Base-by-base conservation (phyloP, 176 grass and related monocot species). In the Chrysopogon serrulatus region DNA sequence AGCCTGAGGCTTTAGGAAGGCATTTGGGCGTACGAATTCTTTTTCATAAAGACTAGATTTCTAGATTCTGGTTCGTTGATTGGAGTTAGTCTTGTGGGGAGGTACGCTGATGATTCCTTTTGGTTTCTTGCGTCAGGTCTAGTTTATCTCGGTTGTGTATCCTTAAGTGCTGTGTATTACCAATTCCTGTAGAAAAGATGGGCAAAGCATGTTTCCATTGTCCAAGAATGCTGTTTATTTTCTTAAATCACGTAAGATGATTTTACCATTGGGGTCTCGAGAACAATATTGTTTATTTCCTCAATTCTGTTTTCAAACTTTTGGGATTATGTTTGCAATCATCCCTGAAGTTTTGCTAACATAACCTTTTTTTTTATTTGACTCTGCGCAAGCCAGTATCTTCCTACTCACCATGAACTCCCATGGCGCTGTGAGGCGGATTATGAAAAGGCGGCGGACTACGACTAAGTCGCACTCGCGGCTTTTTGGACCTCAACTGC, bases 401-500 rank as follows among this genome's bases (percentile, higher is more conserved):
- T 83, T 69, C 14, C 14, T 60, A 60, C 51, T 60, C 60, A 84
- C 8, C 40, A 90, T 90, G 89, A 70, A 23, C 49, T 75, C 75
- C 62, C 31, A 24, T 80, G 80, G 34, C 64, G 37, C 65, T 30
- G 24, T 32, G 69, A 84, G 68, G 72, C 24, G 72, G 61, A 28
- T 69, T 54, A 74, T 45, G 1, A 90, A 90, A 80, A 87, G 80
- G 68, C 80, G 57, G 7, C 36, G 88, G 19, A 90, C 83, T 82
- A 42, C 0, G 0, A 11, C 39, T 31, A 90, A 90, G 84, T 13
- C 13, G 0, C 33, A 9, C 24, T 42, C 65, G 1, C 71, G 53
- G 28, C 41, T 87, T 87, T 87, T 81, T 51, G 39, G 89, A 90
- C 69, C 76, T 90, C 61, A 90, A 90, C 68, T 75, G 4, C 9